phyloP scores from a whole-genome alignment of 2,329 filamentous ascomycete species.

The Fusarium buxicola region DNA sequence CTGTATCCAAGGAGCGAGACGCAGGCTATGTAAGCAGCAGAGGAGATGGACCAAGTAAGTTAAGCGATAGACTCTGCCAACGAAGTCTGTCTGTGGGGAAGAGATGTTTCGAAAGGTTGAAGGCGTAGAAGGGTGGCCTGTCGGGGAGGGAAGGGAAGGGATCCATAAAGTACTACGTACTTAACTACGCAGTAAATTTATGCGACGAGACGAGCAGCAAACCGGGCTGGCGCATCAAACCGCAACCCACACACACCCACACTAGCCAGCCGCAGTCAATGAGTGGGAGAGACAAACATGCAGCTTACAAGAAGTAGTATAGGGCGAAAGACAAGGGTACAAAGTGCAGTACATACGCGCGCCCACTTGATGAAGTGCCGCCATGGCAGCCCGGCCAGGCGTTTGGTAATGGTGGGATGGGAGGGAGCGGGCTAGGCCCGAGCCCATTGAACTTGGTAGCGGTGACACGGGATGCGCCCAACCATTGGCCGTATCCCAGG shows the following conservation, averaged over 20 bases:
- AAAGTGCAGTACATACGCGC: constrained; percentile 17
- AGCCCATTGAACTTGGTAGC: constrained; percentile 35
- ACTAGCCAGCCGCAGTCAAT: too few species aligned
- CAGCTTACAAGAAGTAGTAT: constrained; percentile 7
- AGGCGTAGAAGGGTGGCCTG: constrained; percentile 36
- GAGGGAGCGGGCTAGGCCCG: constrained; percentile 22
- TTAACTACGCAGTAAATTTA: too few species aligned
- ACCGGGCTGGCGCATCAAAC: constrained; percentile 3
- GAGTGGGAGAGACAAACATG: neutral
- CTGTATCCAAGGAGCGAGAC: constrained; percentile 43
- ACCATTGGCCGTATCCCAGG: constrained; percentile 25
- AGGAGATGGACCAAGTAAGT: constrained; percentile 42
- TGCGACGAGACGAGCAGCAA: constrained; percentile 32
- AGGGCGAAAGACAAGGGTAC: constrained; percentile 19
- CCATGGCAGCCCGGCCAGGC: constrained; percentile 11
- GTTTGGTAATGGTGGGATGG: constrained; percentile 35
- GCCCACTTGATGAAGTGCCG: constrained; percentile 24
- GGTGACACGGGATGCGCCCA: constrained; percentile 22
- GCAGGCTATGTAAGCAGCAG: constrained; percentile 34
- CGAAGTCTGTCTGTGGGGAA: constrained; percentile 58
- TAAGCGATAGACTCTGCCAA: constrained; percentile 64
- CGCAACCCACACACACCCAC: constrained; percentile 8
- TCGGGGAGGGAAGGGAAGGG: constrained; percentile 35
- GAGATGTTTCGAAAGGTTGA: constrained; percentile 39
- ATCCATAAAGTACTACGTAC: constrained; percentile 44